Conservation (phyloP, 2,329 filamentous ascomycete genomes). For the Aspergillus candidus region DNA sequence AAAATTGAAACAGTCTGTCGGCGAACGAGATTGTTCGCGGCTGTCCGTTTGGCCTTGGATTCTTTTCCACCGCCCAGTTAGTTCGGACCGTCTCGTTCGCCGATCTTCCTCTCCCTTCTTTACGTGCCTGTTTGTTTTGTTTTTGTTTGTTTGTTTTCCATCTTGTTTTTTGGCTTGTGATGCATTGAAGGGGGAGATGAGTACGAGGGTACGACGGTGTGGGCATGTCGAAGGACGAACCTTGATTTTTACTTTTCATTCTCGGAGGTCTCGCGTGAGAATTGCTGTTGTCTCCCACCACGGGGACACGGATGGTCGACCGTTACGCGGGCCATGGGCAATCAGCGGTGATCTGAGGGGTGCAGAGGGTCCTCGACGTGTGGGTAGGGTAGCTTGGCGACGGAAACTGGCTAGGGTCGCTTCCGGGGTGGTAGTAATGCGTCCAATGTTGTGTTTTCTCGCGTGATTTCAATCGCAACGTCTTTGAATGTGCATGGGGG, state of each 20-base stretch:
- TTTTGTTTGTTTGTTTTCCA: constrained; percentile 9
- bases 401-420: constrained; percentile 43
- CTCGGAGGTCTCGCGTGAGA: constrained; percentile 3
- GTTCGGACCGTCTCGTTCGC: constrained; percentile 10
- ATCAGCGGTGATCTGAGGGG: constrained; percentile 7
- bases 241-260: constrained; percentile 10
- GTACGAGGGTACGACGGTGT: constrained; percentile 19
- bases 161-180: constrained; percentile 18
- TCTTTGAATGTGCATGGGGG: constrained; percentile 3
- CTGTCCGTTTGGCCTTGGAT: constrained; percentile 15
- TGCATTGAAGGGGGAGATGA: constrained; percentile 23
- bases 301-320: no score
- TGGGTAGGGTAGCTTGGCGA: constrained; percentile 28
- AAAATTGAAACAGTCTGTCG: constrained; percentile 22
- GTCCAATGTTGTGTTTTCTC: constrained; percentile 28
- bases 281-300: constrained; percentile 7
- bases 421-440: constrained; percentile 43
- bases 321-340: constrained; percentile 1
- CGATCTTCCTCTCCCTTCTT: constrained; percentile 8
- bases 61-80: constrained; percentile 14
- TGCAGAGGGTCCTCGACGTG: constrained; percentile 8
- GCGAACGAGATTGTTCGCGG: constrained; percentile 14
- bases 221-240: constrained; percentile 12
- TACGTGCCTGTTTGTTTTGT: constrained; percentile 6
- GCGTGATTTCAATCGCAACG: constrained; percentile 11